A percentile compares a stretch with the other conserved stretches of the same genome.
Evolutionary conservation across 1,139 yeast species (phyloP).

Genomic region (Casaregolazyma lundiana): DNA sequence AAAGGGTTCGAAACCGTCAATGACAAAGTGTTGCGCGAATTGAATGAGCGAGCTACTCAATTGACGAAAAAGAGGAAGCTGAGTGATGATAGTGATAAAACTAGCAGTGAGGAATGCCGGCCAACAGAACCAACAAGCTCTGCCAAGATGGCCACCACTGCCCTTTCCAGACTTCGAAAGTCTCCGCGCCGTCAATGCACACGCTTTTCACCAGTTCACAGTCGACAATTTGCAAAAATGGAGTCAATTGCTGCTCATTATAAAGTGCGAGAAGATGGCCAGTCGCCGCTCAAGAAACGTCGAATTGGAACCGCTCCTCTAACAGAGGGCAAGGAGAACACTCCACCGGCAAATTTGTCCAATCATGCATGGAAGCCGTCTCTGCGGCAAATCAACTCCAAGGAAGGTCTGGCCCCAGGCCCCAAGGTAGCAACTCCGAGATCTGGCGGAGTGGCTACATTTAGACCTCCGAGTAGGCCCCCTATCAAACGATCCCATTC

Average conservation of each 20-base stretch:
- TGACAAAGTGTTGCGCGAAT: constrained; percentile 32
- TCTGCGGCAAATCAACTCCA: neutral
- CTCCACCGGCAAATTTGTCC: neutral
- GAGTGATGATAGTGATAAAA: constrained; percentile 2
- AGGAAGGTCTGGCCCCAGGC: neutral
- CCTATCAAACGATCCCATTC: no score
- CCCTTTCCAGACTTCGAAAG: constrained; percentile 14
- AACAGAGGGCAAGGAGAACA: neutral
- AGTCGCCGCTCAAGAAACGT: constrained; percentile 4
- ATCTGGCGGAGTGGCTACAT: no score
- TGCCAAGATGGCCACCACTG: constrained; percentile 18
- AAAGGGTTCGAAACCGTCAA: constrained; percentile 33
- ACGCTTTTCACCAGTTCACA: constrained; percentile 23
- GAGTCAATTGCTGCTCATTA: constrained; percentile 28
- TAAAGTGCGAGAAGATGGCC: constrained; percentile 15
- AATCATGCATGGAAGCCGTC: neutral
- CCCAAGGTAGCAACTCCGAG: neutral
- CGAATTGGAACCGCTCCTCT: neutral
- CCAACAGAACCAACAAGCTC: neutral
- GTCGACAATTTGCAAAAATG: constrained; percentile 29
- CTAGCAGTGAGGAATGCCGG: neutral
- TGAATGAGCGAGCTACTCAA: constrained; percentile 34
- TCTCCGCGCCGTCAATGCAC: neutral
- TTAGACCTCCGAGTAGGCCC: no score
- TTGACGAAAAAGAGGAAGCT: constrained; percentile 6